phyloP scores from a whole-genome alignment of 1,284 basidiomycete genomes.

The Ustilago hordei region DNA sequence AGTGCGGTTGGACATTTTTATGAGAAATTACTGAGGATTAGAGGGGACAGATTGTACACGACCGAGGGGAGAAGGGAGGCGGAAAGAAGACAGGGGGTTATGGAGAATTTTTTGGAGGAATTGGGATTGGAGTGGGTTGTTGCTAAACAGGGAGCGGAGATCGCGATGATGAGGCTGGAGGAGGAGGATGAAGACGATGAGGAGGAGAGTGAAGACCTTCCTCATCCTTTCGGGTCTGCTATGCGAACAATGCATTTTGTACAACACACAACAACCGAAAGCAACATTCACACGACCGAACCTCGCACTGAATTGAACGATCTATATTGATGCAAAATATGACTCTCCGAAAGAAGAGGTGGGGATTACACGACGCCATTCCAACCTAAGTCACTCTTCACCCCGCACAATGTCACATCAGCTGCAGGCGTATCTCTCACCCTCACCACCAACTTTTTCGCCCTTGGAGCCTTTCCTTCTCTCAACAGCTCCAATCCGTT shows the following conservation, averaged over 20 bases:
- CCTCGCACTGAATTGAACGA: too few species aligned
- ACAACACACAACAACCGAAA: not conserved
- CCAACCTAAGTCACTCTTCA: slow-evolving; percentile 56
- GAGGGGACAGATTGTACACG: slow-evolving; percentile 71
- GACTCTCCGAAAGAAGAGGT: not conserved
- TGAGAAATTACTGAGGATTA: slow-evolving; percentile 74
- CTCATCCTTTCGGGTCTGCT: too few species aligned
- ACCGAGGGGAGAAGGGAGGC: slow-evolving; percentile 78
- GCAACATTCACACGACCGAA: not conserved
- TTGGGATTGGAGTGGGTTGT: slow-evolving; percentile 62
- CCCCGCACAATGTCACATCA: slow-evolving; percentile 57
- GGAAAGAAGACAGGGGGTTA: slow-evolving; percentile 77
- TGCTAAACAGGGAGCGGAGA: slow-evolving; percentile 50
- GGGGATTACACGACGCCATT: slow-evolving; percentile 50
- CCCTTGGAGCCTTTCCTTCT: slow-evolving; percentile 56
- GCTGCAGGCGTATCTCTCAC: slow-evolving; percentile 56
- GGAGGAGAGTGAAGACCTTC: not conserved
- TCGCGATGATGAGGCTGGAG: slow-evolving; percentile 21
- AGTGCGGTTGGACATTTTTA: slow-evolving; percentile 86
- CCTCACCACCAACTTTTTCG: slow-evolving; percentile 56
- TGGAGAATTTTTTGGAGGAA: slow-evolving; percentile 55
- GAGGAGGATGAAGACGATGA: slow-evolving; percentile 14
- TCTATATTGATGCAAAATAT: not conserved
- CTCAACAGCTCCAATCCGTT: slow-evolving; percentile 55
- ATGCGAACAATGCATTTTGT: not conserved